Percentiles rank a stretch among this genome's conserved stretches.
Evolutionary conservation across 257 asterid genomes (phyloP).

Genomic region (Salvia miltiorrhiza): DNA sequence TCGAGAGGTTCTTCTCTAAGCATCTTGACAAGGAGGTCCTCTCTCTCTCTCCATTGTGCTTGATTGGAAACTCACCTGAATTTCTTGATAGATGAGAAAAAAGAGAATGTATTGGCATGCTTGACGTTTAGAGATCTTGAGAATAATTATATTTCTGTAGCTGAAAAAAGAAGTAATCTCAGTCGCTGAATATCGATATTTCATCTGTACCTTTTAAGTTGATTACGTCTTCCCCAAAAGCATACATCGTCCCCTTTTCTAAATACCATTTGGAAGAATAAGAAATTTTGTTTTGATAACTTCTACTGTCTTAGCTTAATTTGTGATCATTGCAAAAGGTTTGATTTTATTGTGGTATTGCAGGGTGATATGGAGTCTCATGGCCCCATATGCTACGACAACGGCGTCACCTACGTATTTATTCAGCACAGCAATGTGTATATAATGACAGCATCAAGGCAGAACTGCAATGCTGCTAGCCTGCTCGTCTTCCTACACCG

Average conservation of each 20-base stretch:
- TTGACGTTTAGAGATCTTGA: background rate
- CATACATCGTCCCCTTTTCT: too few species aligned
- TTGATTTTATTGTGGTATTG: conserved; percentile 8
- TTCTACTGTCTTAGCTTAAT: background rate
- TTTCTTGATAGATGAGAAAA: background rate
- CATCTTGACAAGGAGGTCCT: conserved; percentile 81
- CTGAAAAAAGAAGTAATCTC: background rate
- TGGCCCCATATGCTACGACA: conserved; percentile 84
- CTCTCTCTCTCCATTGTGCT: background rate
- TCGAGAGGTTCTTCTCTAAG: conserved; percentile 85
- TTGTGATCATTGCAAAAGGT: background rate
- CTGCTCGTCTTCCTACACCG: conserved; percentile 94
- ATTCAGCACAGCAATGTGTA: conserved; percentile 95
- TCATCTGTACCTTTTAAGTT: background rate
- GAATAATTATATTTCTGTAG: background rate
- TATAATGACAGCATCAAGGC: conserved; percentile 93
- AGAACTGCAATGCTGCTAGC: conserved; percentile 98
- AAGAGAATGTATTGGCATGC: background rate
- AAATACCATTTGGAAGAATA: background rate
- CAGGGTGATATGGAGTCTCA: conserved; percentile 83
- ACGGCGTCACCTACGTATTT: conserved; percentile 89
- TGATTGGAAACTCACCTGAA: background rate
- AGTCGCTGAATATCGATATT: too few species aligned
- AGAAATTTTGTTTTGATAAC: background rate
- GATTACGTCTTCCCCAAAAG: background rate